Evolutionary conservation across 176 grass and related monocot genomes (phyloP).

Genomic region (Avena insularis): DNA sequence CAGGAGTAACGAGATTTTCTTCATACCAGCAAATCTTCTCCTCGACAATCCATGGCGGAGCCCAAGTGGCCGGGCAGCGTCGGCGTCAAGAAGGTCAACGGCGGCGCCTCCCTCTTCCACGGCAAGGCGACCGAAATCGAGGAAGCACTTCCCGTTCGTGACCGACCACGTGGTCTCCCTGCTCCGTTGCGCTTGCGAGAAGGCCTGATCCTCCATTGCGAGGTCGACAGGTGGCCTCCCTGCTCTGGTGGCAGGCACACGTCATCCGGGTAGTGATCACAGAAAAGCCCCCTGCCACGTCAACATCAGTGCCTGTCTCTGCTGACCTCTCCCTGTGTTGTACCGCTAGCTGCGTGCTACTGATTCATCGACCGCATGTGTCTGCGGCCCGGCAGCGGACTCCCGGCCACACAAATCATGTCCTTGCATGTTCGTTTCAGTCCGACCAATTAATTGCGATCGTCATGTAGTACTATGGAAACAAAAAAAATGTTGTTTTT

Average conservation of each 20-base stretch:
- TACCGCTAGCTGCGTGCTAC: neutral
- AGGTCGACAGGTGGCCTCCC: neutral
- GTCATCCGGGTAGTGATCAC: neutral
- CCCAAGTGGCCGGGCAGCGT: conserved; percentile 42
- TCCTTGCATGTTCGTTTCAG: neutral
- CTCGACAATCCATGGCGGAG: conserved; percentile 42
- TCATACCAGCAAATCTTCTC: conserved; percentile 61
- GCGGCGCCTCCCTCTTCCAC: conserved; percentile 27
- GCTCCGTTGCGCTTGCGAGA: neutral
- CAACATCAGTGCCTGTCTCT: neutral
- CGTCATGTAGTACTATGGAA: too few relatives aligned
- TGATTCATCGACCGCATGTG: neutral
- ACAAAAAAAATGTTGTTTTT: too few relatives aligned
- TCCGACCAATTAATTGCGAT: neutral
- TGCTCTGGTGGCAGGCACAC: neutral
- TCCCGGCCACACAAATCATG: neutral
- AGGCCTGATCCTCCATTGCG: neutral
- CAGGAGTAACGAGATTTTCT: too few relatives aligned
- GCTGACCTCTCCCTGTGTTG: neutral
- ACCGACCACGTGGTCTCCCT: conserved; percentile 21
- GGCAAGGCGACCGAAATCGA: conserved; percentile 33
- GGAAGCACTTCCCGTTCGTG: conserved; percentile 60
- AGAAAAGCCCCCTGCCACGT: neutral
- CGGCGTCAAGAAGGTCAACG: conserved; percentile 54
- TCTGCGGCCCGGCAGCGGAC: neutral